Evolutionary conservation across 208 protist genomes (phyloP), one percentile per base, ranked within the genome.

Genomic region (Trypanosoma brucei): DNA sequence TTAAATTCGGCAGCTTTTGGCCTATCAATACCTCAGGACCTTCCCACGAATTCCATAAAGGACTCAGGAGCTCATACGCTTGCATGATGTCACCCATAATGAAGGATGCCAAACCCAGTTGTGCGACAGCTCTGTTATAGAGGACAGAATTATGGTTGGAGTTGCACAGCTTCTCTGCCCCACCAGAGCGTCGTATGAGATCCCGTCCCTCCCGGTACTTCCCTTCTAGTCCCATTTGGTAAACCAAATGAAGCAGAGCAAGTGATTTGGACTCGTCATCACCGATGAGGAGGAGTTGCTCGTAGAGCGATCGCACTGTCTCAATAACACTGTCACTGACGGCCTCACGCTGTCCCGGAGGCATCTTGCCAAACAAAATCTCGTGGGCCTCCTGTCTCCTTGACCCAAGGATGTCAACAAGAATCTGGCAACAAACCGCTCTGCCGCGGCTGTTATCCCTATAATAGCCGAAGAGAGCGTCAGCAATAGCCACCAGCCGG

Each of bases 101-200:
- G 65, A 95, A 95, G 37, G 89, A 85, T 54, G 84, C 70, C 59
- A 95, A 80, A 6, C 84, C 84, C 46, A 95, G 75, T 62, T 93
- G 89, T 3, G 82, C 79, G 64, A 95, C 79, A 39, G 79, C 78
- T 46, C 89, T 78, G 70, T 95, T 93, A 53, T 86, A 81, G 37
- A 91, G 50, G 55, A 91, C 81, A n/a, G 76, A 70, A 46, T 90
- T 75, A 45, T 72, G 62, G 40, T 69, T 50, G 49, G 57, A 72
- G n/a, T 54, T 64, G 34, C 52, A 55, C 65, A 86, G 54, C 55
- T 59, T 72, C 50, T 76, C 77, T 2, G 65, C 62, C 39, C 82
- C 62, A 40, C 72, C 75, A 34, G 84, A 82, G 42, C 88, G 85
- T 62, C 88, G 75, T 37, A 95, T 61, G 37, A 85, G 62, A 60